These are phyloP conservation scores for Carex arenaria DNA, from an alignment of 202 grass and related monocot genomes.

Conservation along the genomic window DNA sequence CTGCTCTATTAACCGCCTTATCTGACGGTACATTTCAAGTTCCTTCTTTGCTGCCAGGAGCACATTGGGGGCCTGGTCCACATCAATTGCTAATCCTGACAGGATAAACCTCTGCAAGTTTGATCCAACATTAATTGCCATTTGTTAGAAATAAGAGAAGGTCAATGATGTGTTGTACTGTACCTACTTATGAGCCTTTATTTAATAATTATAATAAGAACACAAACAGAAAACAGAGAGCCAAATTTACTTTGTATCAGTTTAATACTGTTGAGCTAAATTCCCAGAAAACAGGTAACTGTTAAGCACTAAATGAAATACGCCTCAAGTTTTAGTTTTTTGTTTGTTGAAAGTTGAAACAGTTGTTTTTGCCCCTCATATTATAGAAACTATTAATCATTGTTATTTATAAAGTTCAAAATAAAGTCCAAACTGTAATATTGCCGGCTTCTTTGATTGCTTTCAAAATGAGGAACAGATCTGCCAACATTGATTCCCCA, in stretches of 20 bases:
- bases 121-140: neutral
- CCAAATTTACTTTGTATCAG: neutral
- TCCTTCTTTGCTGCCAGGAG: neutral
- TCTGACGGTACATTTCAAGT: neutral
- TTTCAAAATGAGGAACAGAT: constrained; percentile 18
- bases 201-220: neutral
- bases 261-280: neutral
- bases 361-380: too few relatives aligned
- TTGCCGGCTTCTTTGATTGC: constrained; percentile 31
- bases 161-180: neutral
- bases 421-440: constrained; percentile 5
- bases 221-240: neutral
- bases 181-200: neutral
- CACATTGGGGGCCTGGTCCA: neutral
- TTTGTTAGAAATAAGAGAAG: neutral
- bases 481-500: neutral
- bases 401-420: neutral
- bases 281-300: too few relatives aligned
- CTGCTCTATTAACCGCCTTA: constrained; percentile 9
- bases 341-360: too few relatives aligned
- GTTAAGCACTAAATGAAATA: too few relatives aligned
- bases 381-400: too few relatives aligned
- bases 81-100: constrained; percentile 15
- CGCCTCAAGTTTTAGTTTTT: too few relatives aligned
- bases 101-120: constrained; percentile 26